phyloP scores from a whole-genome alignment of 257 asterid genomes.

The Nemophila menziesii region DNA sequence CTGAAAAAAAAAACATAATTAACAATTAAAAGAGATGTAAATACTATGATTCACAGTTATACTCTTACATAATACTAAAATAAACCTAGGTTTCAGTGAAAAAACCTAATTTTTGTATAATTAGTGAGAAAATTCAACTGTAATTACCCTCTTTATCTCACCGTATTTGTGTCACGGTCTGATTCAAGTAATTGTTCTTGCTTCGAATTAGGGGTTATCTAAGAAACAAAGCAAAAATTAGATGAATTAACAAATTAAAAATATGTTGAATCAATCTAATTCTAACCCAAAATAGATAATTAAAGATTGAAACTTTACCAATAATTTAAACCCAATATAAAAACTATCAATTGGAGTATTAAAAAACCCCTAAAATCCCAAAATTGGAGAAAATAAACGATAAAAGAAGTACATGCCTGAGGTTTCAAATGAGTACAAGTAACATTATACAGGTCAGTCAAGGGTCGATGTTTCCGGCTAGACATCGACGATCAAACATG shows the following conservation, averaged over 20 bases:
- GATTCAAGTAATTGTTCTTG: background rate
- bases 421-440: background rate
- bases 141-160: background rate
- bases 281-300: background rate
- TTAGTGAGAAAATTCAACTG: background rate
- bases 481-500: background rate
- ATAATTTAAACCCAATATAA: background rate
- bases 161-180: background rate
- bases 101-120: too few species aligned
- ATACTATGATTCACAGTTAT: too few species aligned
- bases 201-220: background rate
- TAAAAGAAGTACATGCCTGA: background rate
- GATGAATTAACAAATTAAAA: background rate
- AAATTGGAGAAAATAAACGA: background rate
- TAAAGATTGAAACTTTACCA: background rate
- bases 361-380: background rate
- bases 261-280: background rate
- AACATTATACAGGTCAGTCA: background rate
- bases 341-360: background rate
- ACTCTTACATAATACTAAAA: too few species aligned
- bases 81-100: too few species aligned
- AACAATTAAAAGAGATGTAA: background rate
- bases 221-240: background rate
- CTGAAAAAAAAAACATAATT: conserved; percentile 22
- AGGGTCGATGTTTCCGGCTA: background rate